These are phyloP conservation scores for Leishmania mexicana DNA, from an alignment of 208 protist species.

Conservation along the genomic window DNA sequence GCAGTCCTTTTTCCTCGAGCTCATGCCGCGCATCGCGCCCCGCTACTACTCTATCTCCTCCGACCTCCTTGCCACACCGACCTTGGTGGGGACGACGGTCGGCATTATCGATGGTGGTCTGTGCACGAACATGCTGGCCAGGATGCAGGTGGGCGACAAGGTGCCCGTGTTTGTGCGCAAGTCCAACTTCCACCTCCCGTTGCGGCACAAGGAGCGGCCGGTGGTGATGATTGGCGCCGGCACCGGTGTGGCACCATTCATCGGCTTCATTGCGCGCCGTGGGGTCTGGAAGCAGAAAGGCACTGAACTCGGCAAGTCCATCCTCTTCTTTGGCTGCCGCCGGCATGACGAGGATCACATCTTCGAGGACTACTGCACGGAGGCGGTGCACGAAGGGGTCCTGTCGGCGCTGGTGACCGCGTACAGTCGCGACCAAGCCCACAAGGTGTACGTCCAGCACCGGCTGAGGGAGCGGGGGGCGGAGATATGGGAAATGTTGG, in stretches of 20 bases:
- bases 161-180: constrained; percentile 93
- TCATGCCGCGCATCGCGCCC: constrained; percentile 93
- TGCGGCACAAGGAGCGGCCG: constrained; percentile 74
- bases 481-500: constrained; percentile 80
- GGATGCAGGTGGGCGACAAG: constrained; percentile 55
- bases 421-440: constrained; percentile 78
- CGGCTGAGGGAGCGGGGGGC: constrained; percentile 55
- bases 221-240: constrained; percentile 96
- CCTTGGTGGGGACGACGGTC: constrained; percentile 81
- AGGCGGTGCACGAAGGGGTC: constrained; percentile 65
- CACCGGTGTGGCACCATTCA: constrained; percentile 95
- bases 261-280: constrained; percentile 94
- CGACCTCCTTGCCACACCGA: constrained; percentile 76
- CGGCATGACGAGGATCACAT: constrained; percentile 80
- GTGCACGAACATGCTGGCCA: constrained; percentile 89
- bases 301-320: constrained; percentile 57
- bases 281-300: constrained; percentile 77
- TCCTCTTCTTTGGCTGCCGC: constrained; percentile 93
- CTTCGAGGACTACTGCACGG: constrained; percentile 73
- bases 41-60: constrained; percentile 97
- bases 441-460: constrained; percentile 94
- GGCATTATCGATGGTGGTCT: constrained; percentile 92
- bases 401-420: constrained; percentile 76
- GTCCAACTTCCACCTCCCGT: constrained; percentile 92
- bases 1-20: constrained; percentile 88